Evolutionary conservation across 1,139 yeast species (phyloP), one percentile per base, ranked within the genome.

Genomic region (Candida sp.): DNA sequence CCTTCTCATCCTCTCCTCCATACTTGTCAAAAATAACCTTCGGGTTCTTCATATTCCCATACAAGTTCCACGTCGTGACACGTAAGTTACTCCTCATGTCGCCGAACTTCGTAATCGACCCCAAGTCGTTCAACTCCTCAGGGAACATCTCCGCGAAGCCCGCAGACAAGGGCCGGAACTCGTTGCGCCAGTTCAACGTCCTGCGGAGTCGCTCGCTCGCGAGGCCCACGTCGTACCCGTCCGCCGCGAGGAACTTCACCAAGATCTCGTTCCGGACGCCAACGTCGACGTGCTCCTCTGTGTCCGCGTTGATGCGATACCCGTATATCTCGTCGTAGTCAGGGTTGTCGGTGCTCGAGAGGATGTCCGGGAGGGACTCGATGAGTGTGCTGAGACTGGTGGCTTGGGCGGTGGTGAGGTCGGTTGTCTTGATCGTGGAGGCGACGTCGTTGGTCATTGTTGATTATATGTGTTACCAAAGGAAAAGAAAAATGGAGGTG

Each of bases 1-100:
- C 22, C 7, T n/a, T n/a, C n/a, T 52, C 49, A 4, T 46, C 51
- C 3, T 52, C 47, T 25, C 59, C 64, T 5, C 77, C 80, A 48
- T 78, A 72, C 57, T 86, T 83, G 42, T 80, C 78, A 64, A 92
- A 90, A 33, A 90, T 70, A 50, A 77, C 78, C 59, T 85, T 83
- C 12, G 92, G 84, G 54, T 78, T 73, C 58, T 78, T 78, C 49
- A 85, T 77, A 42, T 85, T 86, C 2, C 96, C 97, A 65, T 92
- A 92, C 49, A 91, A 72, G 65, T 92, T 92, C 97, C 97, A 92
- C 1, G 96, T 90, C 33, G 85, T 78, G 4, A 86, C 81, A 50
- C 75, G 72, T 54, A 75, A 74, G 42, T 62, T 66, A 23, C 33
- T 72, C 4, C 71, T 65, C 37, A 62, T n/a, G 9, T 54, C 50